A percentile compares a stretch with the other conserved stretches of the same genome.
These are phyloP conservation scores for Fusarium siculi DNA, from an alignment of 2,329 filamentous ascomycete species.

Conservation along the genomic window DNA sequence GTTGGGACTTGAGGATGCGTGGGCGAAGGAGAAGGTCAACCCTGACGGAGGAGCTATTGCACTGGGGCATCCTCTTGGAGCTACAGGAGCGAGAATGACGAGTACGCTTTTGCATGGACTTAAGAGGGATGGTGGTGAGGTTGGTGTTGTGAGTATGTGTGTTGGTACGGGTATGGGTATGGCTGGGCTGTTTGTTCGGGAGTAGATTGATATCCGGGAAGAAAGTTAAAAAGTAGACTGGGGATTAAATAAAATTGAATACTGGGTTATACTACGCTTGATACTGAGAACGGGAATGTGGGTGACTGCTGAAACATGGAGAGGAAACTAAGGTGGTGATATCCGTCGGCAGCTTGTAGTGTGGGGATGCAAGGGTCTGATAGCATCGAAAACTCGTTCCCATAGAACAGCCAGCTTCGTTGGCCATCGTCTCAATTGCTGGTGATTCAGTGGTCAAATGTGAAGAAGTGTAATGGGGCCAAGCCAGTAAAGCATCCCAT, in stretches of 20 bases:
- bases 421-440: background rate
- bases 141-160: conserved; percentile 93
- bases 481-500: too few relatives aligned
- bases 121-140: conserved; percentile 75
- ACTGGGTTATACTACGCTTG: background rate
- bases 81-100: conserved; percentile 85
- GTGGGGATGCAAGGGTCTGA: too few relatives aligned
- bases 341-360: background rate
- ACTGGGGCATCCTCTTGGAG: conserved; percentile 90
- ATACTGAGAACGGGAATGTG: background rate
- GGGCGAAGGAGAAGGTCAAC: conserved; percentile 79
- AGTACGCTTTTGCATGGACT: conserved; percentile 74
- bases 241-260: background rate
- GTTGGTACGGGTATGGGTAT: conserved; percentile 67
- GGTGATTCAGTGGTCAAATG: background rate
- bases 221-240: background rate
- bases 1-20: conserved; percentile 71
- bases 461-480: background rate
- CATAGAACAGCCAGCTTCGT: background rate
- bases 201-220: conserved; percentile 16
- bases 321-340: background rate
- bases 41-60: conserved; percentile 94
- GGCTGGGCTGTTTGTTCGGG: conserved; percentile 41
- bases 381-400: background rate
- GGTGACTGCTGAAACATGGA: background rate